Percentiles rank a stretch among this genome's conserved stretches.
Evolutionary conservation across 371 early-diverging fungal genomes (phyloP).

Genomic region (Circinella umbellata): DNA sequence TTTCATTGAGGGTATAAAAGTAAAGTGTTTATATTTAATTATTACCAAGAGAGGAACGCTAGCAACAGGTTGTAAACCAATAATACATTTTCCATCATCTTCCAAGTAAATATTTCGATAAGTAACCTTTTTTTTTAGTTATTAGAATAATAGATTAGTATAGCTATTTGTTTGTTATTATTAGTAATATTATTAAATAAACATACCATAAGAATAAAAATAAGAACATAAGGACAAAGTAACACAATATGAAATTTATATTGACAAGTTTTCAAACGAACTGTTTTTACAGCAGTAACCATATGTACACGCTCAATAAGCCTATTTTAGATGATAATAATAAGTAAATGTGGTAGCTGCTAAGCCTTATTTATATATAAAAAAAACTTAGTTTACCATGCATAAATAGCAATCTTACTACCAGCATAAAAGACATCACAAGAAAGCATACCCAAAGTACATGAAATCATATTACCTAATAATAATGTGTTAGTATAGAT

Average conservation of each 20-base stretch:
- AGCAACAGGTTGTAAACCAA: conserved; percentile 54
- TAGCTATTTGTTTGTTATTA: no score
- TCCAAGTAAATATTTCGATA: conserved; percentile 49
- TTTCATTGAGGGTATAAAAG: no score
- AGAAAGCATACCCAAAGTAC: conserved; percentile 49
- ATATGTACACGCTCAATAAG: conserved; percentile 52
- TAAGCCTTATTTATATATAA: no score
- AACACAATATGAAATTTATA: conserved; percentile 54
- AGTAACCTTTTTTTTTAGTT: neutral
- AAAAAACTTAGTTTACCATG: conserved; percentile 28
- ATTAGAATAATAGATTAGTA: no score
- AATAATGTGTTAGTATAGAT: neutral
- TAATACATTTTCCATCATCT: conserved; percentile 49
- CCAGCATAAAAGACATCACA: conserved; percentile 55
- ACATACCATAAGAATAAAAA: conserved; percentile 51
- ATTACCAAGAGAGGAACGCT: conserved; percentile 53
- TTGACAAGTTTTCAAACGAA: conserved; percentile 40
- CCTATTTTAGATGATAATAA: conserved; percentile 23
- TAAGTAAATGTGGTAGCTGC: neutral
- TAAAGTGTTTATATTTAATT: no score
- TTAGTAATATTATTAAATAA: no score
- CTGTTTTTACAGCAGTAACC: conserved; percentile 50
- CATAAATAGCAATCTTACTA: conserved; percentile 51
- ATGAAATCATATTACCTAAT: conserved; percentile 45
- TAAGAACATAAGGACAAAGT: conserved; percentile 48